Evolutionary conservation across 768 basidiomycete genomes (phyloP).

Genomic region (Termitomyces sp.): DNA sequence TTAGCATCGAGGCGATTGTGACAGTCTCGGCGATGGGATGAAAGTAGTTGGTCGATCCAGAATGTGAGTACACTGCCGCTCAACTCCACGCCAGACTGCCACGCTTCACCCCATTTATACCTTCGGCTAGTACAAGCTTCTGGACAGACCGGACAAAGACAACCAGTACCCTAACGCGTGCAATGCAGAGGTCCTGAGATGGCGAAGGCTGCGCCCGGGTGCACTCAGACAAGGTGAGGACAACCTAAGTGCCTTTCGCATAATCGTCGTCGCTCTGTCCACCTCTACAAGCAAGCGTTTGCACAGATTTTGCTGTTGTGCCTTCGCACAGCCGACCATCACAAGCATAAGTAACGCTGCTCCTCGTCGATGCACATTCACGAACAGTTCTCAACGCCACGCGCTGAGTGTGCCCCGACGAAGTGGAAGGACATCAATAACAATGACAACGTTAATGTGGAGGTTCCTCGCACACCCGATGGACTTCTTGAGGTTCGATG

Average conservation of each 20-base stretch:
- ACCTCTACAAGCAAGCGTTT: neutral
- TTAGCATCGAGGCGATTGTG: neutral
- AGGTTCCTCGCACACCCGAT: neutral
- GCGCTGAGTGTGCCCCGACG: neutral
- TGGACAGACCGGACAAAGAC: neutral
- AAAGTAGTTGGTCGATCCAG: neutral
- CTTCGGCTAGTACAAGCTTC: neutral
- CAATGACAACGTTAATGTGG: neutral
- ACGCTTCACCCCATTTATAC: neutral
- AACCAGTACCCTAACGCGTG: too few species aligned
- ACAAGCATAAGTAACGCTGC: neutral
- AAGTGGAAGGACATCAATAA: neutral
- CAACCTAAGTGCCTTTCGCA: neutral
- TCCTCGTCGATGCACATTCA: neutral
- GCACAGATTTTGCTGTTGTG: neutral
- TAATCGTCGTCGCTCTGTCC: neutral
- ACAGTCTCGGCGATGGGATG: too few species aligned
- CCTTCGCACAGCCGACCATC: neutral
- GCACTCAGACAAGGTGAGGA: neutral
- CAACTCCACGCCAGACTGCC: neutral
- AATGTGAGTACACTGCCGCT: neutral
- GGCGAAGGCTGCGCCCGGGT: neutral
- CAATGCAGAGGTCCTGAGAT: neutral
- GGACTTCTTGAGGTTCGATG: neutral
- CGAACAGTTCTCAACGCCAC: neutral